Evolutionary conservation across 1,139 yeast species (phyloP).

Genomic region (Starmera stellimalicola): DNA sequence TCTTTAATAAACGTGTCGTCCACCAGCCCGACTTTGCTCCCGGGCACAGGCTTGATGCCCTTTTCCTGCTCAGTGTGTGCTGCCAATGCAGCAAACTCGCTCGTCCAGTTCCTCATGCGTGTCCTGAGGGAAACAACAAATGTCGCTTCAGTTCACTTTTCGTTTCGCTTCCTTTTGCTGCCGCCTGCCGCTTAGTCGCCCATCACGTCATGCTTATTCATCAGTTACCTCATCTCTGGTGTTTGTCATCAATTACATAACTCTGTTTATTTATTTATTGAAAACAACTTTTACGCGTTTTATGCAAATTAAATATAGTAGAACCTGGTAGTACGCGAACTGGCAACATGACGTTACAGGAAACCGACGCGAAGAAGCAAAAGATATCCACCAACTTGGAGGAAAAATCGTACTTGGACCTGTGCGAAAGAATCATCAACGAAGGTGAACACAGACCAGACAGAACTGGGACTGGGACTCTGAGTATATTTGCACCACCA

Average conservation of each 20-base stretch:
- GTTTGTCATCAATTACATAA: no score
- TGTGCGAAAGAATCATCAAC: slow-evolving; percentile 65
- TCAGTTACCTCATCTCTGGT: no score
- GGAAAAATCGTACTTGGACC: slow-evolving; percentile 80
- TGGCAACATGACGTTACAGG: slow-evolving; percentile 5
- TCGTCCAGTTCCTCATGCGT: slow-evolving; percentile 46
- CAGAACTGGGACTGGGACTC: slow-evolving; percentile 95
- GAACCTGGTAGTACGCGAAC: neutral
- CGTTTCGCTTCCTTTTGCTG: neutral
- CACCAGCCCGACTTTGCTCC: slow-evolving; percentile 12
- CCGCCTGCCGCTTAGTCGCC: neutral
- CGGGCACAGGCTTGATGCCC: slow-evolving; percentile 4
- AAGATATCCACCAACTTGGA: slow-evolving; percentile 30
- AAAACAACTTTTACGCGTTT: no score
- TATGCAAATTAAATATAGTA: neutral
- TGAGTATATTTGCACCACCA: slow-evolving; percentile 88
- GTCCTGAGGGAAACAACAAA: no score
- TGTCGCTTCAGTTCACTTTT: neutral
- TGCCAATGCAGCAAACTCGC: slow-evolving; percentile 40
- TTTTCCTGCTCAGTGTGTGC: slow-evolving; percentile 27
- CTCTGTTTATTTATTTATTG: no score
- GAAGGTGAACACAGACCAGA: slow-evolving; percentile 91
- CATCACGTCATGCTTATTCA: neutral
- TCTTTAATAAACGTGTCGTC: slow-evolving; percentile 47
- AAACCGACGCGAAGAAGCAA: slow-evolving; percentile 8